A percentile compares a stretch with the other conserved stretches of the same genome.
These are phyloP conservation scores for Carex cristatella DNA, from an alignment of 176 grass and related monocot species.

Conservation along the genomic window DNA sequence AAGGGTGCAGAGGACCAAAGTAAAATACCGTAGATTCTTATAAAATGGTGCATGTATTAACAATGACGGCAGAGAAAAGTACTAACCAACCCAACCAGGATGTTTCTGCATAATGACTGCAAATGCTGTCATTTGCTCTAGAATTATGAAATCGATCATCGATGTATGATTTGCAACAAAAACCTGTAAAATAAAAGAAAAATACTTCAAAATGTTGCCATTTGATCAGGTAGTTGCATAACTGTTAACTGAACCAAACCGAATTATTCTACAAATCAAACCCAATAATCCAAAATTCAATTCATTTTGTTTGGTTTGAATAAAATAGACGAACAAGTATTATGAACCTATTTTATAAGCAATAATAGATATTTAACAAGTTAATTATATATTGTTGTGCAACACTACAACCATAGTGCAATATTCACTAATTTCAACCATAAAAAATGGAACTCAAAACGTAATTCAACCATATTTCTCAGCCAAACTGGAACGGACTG, in stretches of 20 bases:
- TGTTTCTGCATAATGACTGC: slow-evolving; percentile 99
- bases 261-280: neutral
- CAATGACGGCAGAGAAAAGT: neutral
- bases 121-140: slow-evolving; percentile 99
- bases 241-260: neutral
- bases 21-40: neutral
- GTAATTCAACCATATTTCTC: neutral
- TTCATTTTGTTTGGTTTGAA: neutral
- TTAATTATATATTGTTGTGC: neutral
- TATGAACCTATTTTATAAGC: neutral
- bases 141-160: slow-evolving; percentile 99
- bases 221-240: neutral
- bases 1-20: neutral
- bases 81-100: slow-evolving; percentile 97
- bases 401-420: neutral
- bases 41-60: neutral
- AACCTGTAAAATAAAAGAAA: slow-evolving; percentile 47
- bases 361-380: neutral
- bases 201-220: neutral
- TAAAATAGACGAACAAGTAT: neutral
- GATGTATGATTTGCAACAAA: slow-evolving; percentile 99
- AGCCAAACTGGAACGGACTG: neutral
- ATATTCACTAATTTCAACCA: neutral
- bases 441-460: neutral
- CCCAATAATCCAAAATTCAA: neutral